phyloP scores from a whole-genome alignment of 495 filamentous ascomycete species.

The Aspergillus baeticus region DNA sequence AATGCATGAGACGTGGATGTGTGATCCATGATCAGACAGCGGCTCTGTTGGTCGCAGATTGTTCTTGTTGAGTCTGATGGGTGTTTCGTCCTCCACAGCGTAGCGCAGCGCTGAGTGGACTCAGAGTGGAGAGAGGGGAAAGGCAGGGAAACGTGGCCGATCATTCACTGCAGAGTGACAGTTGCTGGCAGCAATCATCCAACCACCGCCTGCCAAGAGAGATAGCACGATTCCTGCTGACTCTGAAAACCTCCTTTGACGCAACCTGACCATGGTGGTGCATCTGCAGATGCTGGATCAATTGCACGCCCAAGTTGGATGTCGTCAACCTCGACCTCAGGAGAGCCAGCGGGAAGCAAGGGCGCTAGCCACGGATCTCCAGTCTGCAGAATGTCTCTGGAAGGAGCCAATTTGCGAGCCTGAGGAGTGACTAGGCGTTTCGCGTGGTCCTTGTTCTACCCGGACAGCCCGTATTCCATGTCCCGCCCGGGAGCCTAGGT shows the following conservation, averaged over 20 bases:
- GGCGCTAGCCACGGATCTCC: constrained; percentile 10
- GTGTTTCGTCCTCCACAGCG: constrained; percentile 5
- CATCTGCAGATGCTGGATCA: neutral
- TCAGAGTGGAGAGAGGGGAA: constrained; percentile 8
- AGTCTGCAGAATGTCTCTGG: constrained; percentile 1
- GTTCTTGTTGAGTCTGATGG: neutral
- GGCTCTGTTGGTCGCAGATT: constrained; percentile 5
- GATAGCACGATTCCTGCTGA: constrained; percentile 7
- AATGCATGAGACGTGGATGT: neutral
- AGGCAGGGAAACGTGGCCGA: constrained; percentile 21
- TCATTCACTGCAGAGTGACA: constrained; percentile 21
- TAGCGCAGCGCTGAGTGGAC: neutral
- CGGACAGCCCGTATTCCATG: neutral
- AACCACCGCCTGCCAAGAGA: constrained; percentile 13
- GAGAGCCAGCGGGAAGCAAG: constrained; percentile 3
- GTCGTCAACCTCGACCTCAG: neutral
- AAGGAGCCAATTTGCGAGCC: neutral
- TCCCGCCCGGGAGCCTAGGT: neutral
- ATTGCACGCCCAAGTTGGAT: neutral
- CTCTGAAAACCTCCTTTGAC: neutral
- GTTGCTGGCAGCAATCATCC: constrained; percentile 8
- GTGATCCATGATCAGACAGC: neutral
- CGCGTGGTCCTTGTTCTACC: constrained; percentile 6
- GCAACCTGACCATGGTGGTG: neutral
- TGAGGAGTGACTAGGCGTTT: neutral